Percentiles rank a stretch among this genome's conserved stretches.
These are phyloP conservation scores for Silene coronaria DNA, from an alignment of 179 eudicot species.

Conservation along the genomic window DNA sequence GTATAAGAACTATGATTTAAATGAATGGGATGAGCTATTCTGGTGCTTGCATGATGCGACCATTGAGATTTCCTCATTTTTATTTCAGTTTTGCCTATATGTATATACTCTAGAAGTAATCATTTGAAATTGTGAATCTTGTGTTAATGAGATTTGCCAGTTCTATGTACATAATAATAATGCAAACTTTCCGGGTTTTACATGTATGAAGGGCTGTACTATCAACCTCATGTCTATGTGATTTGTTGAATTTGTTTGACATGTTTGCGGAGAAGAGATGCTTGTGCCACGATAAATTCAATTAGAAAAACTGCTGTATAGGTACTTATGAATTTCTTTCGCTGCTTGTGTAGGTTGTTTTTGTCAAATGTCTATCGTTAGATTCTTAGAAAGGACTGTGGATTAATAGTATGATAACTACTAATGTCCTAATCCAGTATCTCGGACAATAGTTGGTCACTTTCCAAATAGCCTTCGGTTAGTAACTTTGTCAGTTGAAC, in stretches of 20 bases:
- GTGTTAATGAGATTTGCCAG: not conserved
- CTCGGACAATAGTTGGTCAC: slow-evolving; percentile 44
- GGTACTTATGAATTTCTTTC: slow-evolving; percentile 20
- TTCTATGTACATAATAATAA: not conserved
- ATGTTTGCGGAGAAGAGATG: not conserved
- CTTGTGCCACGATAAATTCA: not conserved
- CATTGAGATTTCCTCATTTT: not conserved
- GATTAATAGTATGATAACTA: slow-evolving; percentile 44
- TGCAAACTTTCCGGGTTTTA: not conserved
- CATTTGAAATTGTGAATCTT: not conserved
- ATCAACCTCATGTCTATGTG: not conserved
- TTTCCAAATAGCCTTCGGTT: slow-evolving; percentile 29
- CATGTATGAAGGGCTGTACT: not conserved
- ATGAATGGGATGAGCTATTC: no score
- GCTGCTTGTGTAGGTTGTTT: slow-evolving; percentile 36
- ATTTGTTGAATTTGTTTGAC: slow-evolving; percentile 9
- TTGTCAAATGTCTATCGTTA: slow-evolving; percentile 40
- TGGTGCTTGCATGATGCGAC: not conserved
- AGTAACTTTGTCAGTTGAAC: slow-evolving; percentile 54
- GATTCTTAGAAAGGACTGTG: slow-evolving; percentile 34
- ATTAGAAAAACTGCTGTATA: slow-evolving; percentile 3
- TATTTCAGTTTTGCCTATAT: not conserved
- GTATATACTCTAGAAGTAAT: not conserved
- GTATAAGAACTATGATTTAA: no score
- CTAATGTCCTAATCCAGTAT: slow-evolving; percentile 38